Percentiles rank a stretch among this genome's conserved stretches.
These are phyloP conservation scores for Sarcomyxa edulis DNA, from an alignment of 768 basidiomycete genomes.

Conservation along the genomic window DNA sequence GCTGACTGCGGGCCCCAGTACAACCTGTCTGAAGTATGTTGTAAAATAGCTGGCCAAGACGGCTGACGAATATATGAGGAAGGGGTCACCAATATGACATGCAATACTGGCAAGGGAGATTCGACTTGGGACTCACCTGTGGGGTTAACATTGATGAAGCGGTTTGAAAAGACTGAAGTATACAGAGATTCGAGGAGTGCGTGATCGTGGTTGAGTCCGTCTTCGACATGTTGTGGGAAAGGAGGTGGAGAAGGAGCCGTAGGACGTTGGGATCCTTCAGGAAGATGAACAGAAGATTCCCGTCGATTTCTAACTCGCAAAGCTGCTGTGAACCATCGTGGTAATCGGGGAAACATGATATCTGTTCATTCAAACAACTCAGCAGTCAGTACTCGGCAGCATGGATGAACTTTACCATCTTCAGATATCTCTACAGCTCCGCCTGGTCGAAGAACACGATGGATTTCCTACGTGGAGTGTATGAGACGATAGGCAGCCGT, in stretches of 20 bases:
- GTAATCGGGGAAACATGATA: slow-evolving; percentile 69
- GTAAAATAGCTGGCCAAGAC: slow-evolving; percentile 66
- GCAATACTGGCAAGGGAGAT: no score
- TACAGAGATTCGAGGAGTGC: slow-evolving; percentile 64
- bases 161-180: slow-evolving; percentile 60
- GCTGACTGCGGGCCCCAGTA: slow-evolving; percentile 51
- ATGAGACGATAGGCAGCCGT: slow-evolving; percentile 1
- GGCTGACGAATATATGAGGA: slow-evolving; percentile 30
- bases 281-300: slow-evolving; percentile 44
- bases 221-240: slow-evolving; percentile 23
- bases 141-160: slow-evolving; percentile 69
- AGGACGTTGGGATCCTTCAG: slow-evolving; percentile 37
- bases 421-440: slow-evolving; percentile 70
- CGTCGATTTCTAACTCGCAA: slow-evolving; percentile 49
- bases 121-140: slow-evolving; percentile 55
- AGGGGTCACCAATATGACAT: slow-evolving; percentile 1
- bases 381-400: background rate
- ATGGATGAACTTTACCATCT: slow-evolving; percentile 44
- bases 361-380: slow-evolving; percentile 32
- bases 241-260: slow-evolving; percentile 27
- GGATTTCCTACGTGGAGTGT: slow-evolving; percentile 53
- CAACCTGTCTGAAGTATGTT: slow-evolving; percentile 64
- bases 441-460: slow-evolving; percentile 62
- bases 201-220: slow-evolving; percentile 53
- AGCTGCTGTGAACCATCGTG: slow-evolving; percentile 73